phyloP scores from a whole-genome alignment of 768 basidiomycete genomes.

The Pluteus cervinus region DNA sequence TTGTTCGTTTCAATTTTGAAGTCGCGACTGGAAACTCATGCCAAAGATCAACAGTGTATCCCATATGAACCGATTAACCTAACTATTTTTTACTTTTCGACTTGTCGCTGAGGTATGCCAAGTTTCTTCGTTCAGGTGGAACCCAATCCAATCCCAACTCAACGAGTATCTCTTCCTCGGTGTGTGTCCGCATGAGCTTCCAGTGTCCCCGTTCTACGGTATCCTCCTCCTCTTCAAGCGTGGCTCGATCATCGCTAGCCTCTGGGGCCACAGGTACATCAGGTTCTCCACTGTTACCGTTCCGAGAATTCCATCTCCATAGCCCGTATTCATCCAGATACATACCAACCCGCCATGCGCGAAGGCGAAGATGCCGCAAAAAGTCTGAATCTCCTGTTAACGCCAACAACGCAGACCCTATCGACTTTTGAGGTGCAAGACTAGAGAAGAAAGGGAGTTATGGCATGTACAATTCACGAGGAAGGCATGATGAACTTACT shows the following conservation, averaged over 20 bases:
- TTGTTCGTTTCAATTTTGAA: no score
- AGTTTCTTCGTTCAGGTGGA: conserved; percentile 32
- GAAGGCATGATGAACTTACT: conserved; percentile 28
- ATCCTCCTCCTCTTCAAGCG: conserved; percentile 1
- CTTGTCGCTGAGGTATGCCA: conserved; percentile 12
- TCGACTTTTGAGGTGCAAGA: conserved; percentile 40
- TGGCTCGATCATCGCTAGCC: conserved; percentile 5
- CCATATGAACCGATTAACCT: background rate
- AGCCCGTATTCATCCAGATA: conserved; percentile 58
- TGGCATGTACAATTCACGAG: conserved; percentile 32
- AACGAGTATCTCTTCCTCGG: conserved; percentile 39
- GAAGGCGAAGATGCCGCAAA: conserved; percentile 29
- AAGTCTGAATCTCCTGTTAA: conserved; percentile 55
- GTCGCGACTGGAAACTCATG: no score
- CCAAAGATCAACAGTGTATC: no score
- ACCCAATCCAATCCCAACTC: conserved; percentile 39
- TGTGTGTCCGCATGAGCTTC: conserved; percentile 36
- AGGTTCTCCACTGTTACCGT: conserved; percentile 2
- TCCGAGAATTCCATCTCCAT: conserved; percentile 59
- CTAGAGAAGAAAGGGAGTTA: conserved; percentile 24
- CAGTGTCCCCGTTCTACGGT: conserved; percentile 24
- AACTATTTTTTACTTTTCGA: background rate
- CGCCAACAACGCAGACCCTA: conserved; percentile 45
- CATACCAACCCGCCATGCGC: conserved; percentile 39
- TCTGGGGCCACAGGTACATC: no score